phyloP scores from a whole-genome alignment of 73 alveolate species.

The Paramecium primaurelia region DNA sequence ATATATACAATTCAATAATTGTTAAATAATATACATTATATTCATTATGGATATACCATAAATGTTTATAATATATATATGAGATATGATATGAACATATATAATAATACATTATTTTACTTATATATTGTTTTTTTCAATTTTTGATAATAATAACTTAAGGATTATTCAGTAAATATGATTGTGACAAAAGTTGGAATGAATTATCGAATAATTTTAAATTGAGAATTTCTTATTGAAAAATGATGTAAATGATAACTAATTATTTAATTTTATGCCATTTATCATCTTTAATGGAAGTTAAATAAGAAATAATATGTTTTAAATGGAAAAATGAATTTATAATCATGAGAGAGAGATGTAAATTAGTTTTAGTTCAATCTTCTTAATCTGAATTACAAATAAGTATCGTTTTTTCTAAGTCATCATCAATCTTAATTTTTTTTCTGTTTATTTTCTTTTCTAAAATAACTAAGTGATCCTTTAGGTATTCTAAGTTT shows the following conservation, averaged over 20 bases:
- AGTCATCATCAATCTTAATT: neutral
- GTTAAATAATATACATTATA: too few relatives aligned
- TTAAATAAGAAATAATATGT: neutral
- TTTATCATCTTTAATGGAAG: neutral
- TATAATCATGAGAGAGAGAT: neutral
- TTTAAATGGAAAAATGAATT: neutral
- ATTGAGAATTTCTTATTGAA: neutral
- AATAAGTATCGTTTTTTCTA: neutral
- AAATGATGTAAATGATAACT: neutral
- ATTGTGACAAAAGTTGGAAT: constrained; percentile 86
- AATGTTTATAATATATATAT: neutral
- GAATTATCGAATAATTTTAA: neutral
- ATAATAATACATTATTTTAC: neutral
- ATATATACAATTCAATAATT: neutral
- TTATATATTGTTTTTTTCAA: too few relatives aligned
- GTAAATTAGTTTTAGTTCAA: neutral
- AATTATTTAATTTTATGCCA: neutral
- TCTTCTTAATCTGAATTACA: constrained; percentile 1
- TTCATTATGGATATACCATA: neutral
- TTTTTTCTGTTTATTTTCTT: neutral
- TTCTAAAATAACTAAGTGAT: neutral
- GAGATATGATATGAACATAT: neutral
- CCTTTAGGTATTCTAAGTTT: neutral
- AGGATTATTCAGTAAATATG: neutral
- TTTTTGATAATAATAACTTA: neutral